These are phyloP conservation scores for Panaeolus cyanescens DNA, from an alignment of 768 basidiomycete species.

Conservation along the genomic window DNA sequence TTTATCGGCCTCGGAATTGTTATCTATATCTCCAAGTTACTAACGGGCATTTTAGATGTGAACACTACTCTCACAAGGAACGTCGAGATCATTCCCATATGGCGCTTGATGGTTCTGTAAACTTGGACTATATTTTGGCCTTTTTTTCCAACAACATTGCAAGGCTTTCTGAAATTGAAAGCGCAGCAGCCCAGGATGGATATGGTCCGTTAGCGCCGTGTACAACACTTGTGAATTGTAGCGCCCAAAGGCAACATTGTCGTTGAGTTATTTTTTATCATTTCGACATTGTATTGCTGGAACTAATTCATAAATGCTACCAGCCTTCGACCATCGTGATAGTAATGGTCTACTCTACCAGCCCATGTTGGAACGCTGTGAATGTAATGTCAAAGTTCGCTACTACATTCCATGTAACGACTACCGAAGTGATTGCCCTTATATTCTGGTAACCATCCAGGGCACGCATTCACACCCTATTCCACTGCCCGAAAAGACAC, in stretches of 20 bases:
- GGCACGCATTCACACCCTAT: conserved; percentile 23
- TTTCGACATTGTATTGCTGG: too few species aligned
- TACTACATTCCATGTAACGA: conserved; percentile 5
- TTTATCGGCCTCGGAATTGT: not conserved
- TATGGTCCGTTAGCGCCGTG: conserved; percentile 1
- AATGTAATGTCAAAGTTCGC: conserved; percentile 6
- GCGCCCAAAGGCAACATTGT: not conserved
- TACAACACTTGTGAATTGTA: not conserved
- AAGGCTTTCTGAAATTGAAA: conserved; percentile 1
- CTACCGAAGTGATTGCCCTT: conserved; percentile 7
- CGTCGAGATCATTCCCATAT: conserved; percentile 3
- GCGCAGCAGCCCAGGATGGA: not conserved
- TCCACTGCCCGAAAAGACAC: conserved; percentile 19
- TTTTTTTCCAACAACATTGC: not conserved
- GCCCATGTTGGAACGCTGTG: not conserved
- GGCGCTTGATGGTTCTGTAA: not conserved
- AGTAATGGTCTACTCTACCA: not conserved
- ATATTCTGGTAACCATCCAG: conserved; percentile 10
- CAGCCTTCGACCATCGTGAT: conserved; percentile 7
- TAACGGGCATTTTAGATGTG: conserved; percentile 1
- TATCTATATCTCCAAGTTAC: not conserved
- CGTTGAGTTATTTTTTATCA: not conserved
- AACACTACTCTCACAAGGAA: not conserved
- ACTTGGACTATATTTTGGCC: conserved; percentile 5
- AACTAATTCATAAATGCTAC: too few species aligned